Percentiles rank a stretch among this genome's conserved stretches.
phyloP scores from a whole-genome alignment of 352 stramenopile species.

The Globisporangium nodosum region DNA sequence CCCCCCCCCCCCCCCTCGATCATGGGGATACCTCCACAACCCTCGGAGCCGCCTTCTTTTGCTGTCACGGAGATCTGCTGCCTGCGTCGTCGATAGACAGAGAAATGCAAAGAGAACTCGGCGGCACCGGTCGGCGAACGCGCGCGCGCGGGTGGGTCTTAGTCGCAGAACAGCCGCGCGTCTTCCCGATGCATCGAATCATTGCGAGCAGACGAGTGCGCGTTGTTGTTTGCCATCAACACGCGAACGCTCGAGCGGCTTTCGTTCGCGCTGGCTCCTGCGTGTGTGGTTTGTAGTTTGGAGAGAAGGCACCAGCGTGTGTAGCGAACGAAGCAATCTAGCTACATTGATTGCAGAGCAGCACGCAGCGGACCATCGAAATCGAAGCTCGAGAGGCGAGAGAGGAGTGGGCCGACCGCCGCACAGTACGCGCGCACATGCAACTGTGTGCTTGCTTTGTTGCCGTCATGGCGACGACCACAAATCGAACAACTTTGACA shows the following conservation, averaged over 20 bases:
- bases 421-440: too few relatives aligned
- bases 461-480: too few relatives aligned
- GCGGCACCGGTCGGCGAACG: neutral
- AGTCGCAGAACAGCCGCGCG: neutral
- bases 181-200: neutral
- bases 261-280: conserved; percentile 6
- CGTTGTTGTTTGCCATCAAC: neutral
- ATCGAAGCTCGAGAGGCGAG: neutral
- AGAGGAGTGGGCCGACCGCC: neutral
- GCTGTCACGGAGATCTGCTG: too few relatives aligned
- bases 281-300: neutral
- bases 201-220: too few relatives aligned
- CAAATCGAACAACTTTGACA: too few relatives aligned
- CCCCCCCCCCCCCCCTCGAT: too few relatives aligned
- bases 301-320: neutral
- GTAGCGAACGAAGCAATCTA: neutral
- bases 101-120: too few relatives aligned
- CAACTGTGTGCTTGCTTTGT: too few relatives aligned
- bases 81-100: too few relatives aligned
- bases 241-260: neutral
- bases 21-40: too few relatives aligned
- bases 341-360: neutral
- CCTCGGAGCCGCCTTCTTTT: too few relatives aligned
- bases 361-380: neutral
- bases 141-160: neutral